These are phyloP conservation scores for Chlorella sp. DNA, from an alignment of 139 green algal genomes.

Conservation along the genomic window DNA sequence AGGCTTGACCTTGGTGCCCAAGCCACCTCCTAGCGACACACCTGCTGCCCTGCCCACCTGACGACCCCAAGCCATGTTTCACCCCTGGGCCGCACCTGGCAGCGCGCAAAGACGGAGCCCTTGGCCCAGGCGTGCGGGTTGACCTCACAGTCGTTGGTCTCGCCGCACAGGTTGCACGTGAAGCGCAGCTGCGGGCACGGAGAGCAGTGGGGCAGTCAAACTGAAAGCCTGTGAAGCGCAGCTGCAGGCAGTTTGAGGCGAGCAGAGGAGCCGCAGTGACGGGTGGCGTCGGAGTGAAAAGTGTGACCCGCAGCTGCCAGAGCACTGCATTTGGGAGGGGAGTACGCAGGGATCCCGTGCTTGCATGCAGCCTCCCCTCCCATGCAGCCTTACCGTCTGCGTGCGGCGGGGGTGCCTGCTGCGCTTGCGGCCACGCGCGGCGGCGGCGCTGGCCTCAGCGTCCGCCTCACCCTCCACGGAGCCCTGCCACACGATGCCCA, in stretches of 20 bases:
- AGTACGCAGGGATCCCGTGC: too few relatives aligned
- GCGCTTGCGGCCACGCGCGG: background rate
- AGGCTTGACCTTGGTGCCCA: too few relatives aligned
- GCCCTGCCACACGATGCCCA: conserved; percentile 18
- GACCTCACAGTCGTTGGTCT: conserved; percentile 51
- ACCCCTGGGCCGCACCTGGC: conserved; percentile 38
- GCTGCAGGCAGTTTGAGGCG: background rate
- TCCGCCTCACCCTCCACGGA: conserved; percentile 9
- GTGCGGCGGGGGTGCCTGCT: conserved; percentile 42
- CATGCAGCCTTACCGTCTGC: conserved; percentile 28
- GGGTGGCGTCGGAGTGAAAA: too few relatives aligned
- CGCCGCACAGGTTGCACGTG: conserved; percentile 70
- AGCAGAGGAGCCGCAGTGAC: too few relatives aligned
- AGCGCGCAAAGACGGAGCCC: conserved; percentile 73
- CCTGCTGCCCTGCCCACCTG: background rate
- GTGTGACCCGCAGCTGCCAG: too few relatives aligned
- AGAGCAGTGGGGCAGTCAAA: background rate
- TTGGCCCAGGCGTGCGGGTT: conserved; percentile 72
- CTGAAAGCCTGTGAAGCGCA: background rate
- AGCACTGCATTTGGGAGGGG: too few relatives aligned
- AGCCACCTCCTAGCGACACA: background rate
- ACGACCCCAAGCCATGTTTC: too few relatives aligned
- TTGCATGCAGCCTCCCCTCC: too few relatives aligned
- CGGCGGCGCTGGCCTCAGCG: background rate
- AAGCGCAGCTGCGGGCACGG: conserved; percentile 56